Conservation (phyloP, 805 yeast genomes). For the Danielia reshetovae region DNA sequence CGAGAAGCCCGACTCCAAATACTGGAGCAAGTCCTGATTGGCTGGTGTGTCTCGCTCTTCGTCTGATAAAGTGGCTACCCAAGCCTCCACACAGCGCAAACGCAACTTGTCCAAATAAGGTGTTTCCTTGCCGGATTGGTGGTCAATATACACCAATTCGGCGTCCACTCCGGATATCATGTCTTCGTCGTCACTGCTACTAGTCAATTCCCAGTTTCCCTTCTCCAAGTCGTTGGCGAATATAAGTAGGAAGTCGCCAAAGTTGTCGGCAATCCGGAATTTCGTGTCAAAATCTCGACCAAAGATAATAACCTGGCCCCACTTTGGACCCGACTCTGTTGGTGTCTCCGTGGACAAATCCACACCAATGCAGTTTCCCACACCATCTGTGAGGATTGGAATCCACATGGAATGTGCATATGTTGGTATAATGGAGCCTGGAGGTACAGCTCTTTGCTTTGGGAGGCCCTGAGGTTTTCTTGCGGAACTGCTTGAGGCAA, state of each 20-base stretch:
- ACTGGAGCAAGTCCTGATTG: conserved; percentile 4
- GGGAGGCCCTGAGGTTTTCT: background rate
- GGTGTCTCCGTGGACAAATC: conserved; percentile 77
- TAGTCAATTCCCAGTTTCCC: conserved; percentile 71
- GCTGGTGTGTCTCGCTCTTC: conserved; percentile 7
- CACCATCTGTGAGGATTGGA: conserved; percentile 82
- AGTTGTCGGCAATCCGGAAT: conserved; percentile 77
- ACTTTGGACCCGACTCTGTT: conserved; percentile 53
- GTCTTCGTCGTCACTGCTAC: conserved; percentile 39
- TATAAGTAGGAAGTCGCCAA: conserved; percentile 81
- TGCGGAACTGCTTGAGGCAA: background rate
- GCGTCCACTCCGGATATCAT: conserved; percentile 59
- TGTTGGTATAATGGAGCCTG: conserved; percentile 62
- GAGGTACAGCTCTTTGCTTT: conserved; percentile 62
- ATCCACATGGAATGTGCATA: conserved; percentile 94
- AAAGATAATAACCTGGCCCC: conserved; percentile 90
- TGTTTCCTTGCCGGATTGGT: conserved; percentile 40
- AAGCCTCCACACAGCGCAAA: conserved; percentile 27
- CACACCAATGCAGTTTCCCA: conserved; percentile 88
- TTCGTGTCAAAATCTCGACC: conserved; percentile 94
- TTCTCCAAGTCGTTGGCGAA: conserved; percentile 85
- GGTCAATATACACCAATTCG: conserved; percentile 66
- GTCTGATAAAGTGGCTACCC: conserved; percentile 26
- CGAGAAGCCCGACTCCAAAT: conserved; percentile 3
- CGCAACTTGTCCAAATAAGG: conserved; percentile 40